Evolutionary conservation across 495 filamentous ascomycete genomes (phyloP).

Genomic region (Penicillium maclennaniae): DNA sequence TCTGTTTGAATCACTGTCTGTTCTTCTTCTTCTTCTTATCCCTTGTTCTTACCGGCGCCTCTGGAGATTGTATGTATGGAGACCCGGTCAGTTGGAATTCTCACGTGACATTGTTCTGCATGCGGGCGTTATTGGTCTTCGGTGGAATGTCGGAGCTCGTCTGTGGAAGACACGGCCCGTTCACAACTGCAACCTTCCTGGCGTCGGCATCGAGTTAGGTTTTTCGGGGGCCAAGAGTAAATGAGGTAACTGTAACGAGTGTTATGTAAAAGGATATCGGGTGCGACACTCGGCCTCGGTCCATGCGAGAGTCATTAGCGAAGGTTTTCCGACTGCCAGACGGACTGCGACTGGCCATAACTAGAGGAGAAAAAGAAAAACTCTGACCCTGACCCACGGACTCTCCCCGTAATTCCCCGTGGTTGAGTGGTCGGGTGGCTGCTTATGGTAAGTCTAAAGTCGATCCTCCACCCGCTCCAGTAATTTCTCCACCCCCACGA

Average conservation of each 20-base stretch:
- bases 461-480: constrained; percentile 10
- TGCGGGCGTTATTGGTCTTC: constrained; percentile 3
- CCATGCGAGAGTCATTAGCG: not conserved
- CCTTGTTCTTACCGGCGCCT: not conserved
- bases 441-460: constrained; percentile 5
- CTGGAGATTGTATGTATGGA: too few species aligned
- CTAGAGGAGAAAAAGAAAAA: constrained; percentile 5
- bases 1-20: too few species aligned
- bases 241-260: constrained; percentile 16
- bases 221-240: constrained; percentile 1
- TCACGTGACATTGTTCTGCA: not conserved
- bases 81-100: not conserved
- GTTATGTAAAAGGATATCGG: constrained; percentile 5
- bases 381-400: constrained; percentile 12
- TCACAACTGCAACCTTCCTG: not conserved
- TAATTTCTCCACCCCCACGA: constrained; percentile 8
- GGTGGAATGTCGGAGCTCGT: not conserved
- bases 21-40: not conserved
- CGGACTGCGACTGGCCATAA: not conserved
- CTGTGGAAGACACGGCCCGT: not conserved
- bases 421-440: constrained; percentile 9
- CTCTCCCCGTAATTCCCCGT: constrained; percentile 20
- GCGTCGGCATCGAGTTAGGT: constrained; percentile 4
- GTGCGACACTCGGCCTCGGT: not conserved
- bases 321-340: constrained; percentile 1